A percentile compares a stretch with the other conserved stretches of the same genome.
phyloP scores from a whole-genome alignment of 1,139 yeast species.

The Meyerozyma elateridarum region DNA sequence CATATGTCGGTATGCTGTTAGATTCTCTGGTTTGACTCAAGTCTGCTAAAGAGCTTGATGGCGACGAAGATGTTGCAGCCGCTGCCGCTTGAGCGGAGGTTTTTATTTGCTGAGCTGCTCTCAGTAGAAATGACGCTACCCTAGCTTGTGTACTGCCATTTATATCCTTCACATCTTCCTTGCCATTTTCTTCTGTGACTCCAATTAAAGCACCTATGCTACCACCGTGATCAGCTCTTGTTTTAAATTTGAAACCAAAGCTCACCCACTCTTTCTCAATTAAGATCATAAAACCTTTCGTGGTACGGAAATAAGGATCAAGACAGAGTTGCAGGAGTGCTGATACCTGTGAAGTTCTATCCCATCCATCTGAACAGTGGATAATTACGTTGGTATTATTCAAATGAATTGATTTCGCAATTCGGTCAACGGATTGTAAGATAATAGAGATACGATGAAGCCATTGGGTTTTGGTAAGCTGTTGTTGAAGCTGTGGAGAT shows the following conservation, averaged over 20 bases:
- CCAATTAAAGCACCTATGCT: slow-evolving; percentile 38
- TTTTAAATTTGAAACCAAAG: slow-evolving; percentile 87
- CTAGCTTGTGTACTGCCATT: slow-evolving; percentile 10
- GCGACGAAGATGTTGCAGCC: slow-evolving; percentile 17
- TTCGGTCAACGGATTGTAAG: slow-evolving; percentile 70
- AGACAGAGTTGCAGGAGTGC: slow-evolving; percentile 81
- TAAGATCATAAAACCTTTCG: slow-evolving; percentile 79
- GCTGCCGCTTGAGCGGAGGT: slow-evolving; percentile 26
- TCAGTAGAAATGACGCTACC: slow-evolving; percentile 30
- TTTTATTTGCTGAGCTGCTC: slow-evolving; percentile 42
- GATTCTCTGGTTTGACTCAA: slow-evolving; percentile 12
- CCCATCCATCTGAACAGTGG: slow-evolving; percentile 99
- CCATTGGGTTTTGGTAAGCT: slow-evolving; percentile 73
- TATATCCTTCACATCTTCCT: no score
- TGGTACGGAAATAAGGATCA: slow-evolving; percentile 85
- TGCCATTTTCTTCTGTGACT: slow-evolving; percentile 13
- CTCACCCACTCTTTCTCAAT: slow-evolving; percentile 95
- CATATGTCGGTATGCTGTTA: slow-evolving; percentile 20
- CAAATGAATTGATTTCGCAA: slow-evolving; percentile 73
- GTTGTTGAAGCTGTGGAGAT: slow-evolving; percentile 32
- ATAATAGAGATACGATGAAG: slow-evolving; percentile 64
- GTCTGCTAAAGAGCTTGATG: slow-evolving; percentile 10
- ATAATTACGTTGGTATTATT: slow-evolving; percentile 79
- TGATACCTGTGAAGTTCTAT: slow-evolving; percentile 85
- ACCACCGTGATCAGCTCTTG: slow-evolving; percentile 72